phyloP scores from a whole-genome alignment of 768 basidiomycete species.

The Trametes elegans region DNA sequence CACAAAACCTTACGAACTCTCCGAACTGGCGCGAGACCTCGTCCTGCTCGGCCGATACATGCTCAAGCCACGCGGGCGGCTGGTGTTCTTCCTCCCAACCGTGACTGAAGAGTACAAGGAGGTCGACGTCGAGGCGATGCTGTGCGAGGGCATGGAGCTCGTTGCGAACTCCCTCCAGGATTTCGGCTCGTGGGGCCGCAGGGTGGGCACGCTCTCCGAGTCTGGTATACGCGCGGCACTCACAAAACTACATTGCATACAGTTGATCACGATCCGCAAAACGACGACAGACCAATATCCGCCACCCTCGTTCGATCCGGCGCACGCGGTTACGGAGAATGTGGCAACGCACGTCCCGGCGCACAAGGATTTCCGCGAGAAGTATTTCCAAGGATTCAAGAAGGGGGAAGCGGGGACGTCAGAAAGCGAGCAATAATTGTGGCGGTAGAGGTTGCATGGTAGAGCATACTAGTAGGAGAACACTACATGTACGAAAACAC shows the following conservation, averaged over 20 bases:
- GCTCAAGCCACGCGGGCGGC: conserved; percentile 79
- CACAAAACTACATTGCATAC: neutral
- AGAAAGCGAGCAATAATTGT: neutral
- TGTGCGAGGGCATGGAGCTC: conserved; percentile 86
- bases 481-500: neutral
- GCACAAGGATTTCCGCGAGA: conserved; percentile 85
- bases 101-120: conserved; percentile 90
- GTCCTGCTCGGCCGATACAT: conserved; percentile 79
- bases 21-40: conserved; percentile 77
- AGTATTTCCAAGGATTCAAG: conserved; percentile 84
- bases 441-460: neutral
- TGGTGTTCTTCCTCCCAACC: conserved; percentile 95
- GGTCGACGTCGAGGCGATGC: conserved; percentile 74
- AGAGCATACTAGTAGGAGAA: neutral
- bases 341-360: conserved; percentile 58
- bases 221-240: neutral
- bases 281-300: conserved; percentile 41
- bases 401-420: conserved; percentile 25
- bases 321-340: conserved; percentile 18
- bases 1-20: conserved; percentile 89
- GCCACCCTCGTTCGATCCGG: conserved; percentile 53
- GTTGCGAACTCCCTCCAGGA: conserved; percentile 88
- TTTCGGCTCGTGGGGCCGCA: conserved; percentile 92
- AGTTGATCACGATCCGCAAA: conserved; percentile 94
- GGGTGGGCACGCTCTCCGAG: conserved; percentile 50